These are phyloP conservation scores for Talaromyces atroroseus DNA, from an alignment of 2,329 filamentous ascomycete genomes.

Conservation along the genomic window DNA sequence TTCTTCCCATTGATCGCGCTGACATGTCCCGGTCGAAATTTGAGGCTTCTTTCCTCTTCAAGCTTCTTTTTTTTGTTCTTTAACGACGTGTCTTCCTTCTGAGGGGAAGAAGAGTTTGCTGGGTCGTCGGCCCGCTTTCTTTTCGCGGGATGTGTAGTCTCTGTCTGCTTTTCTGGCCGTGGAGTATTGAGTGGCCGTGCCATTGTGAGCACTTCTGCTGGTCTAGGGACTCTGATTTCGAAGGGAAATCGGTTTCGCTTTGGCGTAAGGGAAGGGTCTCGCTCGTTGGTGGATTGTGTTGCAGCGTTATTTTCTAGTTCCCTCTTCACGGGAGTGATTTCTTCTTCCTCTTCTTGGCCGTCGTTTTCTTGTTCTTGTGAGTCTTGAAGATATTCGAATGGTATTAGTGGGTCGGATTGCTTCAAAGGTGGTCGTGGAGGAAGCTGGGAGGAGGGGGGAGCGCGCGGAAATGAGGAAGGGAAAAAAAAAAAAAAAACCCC, in stretches of 20 bases:
- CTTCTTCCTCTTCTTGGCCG: background rate
- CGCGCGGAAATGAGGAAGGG: no score
- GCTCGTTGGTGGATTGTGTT: background rate
- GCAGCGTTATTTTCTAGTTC: background rate
- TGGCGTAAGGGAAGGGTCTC: background rate
- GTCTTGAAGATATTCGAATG: background rate
- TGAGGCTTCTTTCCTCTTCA: background rate
- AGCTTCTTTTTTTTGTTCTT: background rate
- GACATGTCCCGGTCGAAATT: slow-evolving; percentile 4
- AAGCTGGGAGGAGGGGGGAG: background rate
- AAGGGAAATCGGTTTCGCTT: slow-evolving; percentile 5
- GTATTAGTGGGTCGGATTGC: no score
- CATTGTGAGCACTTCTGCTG: background rate
- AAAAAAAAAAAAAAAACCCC: background rate
- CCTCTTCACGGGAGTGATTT: background rate
- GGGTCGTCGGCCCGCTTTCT: slow-evolving; percentile 21
- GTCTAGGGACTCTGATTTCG: slow-evolving; percentile 2
- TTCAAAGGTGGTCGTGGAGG: background rate
- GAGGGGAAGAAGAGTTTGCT: background rate
- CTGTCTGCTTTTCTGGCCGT: background rate
- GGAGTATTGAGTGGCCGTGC: background rate
- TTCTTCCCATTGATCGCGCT: slow-evolving; percentile 15
- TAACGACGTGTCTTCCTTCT: background rate
- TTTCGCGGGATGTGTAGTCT: slow-evolving; percentile 19
- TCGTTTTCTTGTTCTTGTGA: background rate